Conservation (phyloP, 1,284 basidiomycete genomes). For the Pseudozyma sp. region DNA sequence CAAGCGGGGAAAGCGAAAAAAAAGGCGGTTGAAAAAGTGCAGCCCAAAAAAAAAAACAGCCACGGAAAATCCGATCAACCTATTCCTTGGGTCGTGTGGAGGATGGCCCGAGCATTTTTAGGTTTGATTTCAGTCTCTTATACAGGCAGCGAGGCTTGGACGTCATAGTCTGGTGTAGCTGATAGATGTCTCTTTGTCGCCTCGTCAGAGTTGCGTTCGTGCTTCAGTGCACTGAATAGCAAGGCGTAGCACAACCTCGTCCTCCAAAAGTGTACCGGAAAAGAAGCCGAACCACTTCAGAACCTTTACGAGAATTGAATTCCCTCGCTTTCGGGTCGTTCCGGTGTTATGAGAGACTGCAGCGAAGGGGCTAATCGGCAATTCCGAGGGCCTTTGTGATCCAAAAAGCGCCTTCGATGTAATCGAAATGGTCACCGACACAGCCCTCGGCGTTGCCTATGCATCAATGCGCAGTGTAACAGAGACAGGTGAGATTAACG, state of each 20-base stretch:
- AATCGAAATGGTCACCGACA: no score
- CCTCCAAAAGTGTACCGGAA: not conserved
- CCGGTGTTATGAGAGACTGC: no score
- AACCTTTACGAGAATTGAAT: no score
- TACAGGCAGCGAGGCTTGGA: not conserved
- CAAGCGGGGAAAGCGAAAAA: constrained; percentile 1
- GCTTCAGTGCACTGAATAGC: not conserved
- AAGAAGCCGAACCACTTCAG: no score
- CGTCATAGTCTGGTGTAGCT: constrained; percentile 3
- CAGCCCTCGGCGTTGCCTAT: no score
- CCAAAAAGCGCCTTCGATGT: no score
- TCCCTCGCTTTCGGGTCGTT: no score
- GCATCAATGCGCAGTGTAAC: not conserved
- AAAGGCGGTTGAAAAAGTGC: not conserved
- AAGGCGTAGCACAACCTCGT: no score
- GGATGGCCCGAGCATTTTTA: constrained; percentile 6
- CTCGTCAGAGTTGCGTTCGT: not conserved
- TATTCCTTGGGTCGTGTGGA: no score
- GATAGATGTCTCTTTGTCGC: not conserved
- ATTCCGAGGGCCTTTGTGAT: no score
- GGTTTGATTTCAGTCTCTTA: not conserved
- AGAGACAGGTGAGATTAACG: not conserved
- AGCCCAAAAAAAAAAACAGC: not conserved
- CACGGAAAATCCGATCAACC: not conserved
- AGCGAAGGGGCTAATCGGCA: no score